Evolutionary conservation across 2,329 filamentous ascomycete species (phyloP).

Genomic region (Penicillium concentricum): DNA sequence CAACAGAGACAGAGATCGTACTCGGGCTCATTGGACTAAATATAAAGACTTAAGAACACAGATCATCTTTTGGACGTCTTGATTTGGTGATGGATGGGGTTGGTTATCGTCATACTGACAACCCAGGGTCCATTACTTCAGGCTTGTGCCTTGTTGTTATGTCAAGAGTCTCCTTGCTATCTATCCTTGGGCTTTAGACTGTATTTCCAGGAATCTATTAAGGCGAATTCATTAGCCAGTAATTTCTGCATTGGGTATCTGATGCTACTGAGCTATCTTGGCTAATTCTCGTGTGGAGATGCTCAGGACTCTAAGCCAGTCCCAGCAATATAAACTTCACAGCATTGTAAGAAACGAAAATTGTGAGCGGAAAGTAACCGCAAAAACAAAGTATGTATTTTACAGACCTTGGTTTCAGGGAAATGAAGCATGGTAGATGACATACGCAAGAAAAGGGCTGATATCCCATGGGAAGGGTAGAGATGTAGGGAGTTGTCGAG

Average conservation of each 20-base stretch:
- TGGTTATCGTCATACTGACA: constrained; percentile 12
- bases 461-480: neutral
- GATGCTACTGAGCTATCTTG: neutral
- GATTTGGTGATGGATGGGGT: constrained; percentile 1
- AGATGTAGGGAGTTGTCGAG: neutral
- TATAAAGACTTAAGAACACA: neutral
- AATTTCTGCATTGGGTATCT: neutral
- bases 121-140: constrained; percentile 13
- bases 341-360: neutral
- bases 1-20: neutral
- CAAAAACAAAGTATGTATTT: too few species aligned
- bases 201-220: neutral
- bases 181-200: neutral
- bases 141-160: neutral
- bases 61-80: constrained; percentile 1
- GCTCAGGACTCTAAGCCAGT: too few species aligned
- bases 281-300: neutral
- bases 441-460: neutral
- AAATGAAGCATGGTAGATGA: neutral
- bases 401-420: neutral
- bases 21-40: neutral
- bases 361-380: neutral
- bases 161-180: neutral
- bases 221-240: neutral
- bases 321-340: neutral